Percentiles rank a stretch among this genome's conserved stretches.
Conservation (phyloP, 2,329 filamentous ascomycete species). For the Myrmaecium sp. region DNA sequence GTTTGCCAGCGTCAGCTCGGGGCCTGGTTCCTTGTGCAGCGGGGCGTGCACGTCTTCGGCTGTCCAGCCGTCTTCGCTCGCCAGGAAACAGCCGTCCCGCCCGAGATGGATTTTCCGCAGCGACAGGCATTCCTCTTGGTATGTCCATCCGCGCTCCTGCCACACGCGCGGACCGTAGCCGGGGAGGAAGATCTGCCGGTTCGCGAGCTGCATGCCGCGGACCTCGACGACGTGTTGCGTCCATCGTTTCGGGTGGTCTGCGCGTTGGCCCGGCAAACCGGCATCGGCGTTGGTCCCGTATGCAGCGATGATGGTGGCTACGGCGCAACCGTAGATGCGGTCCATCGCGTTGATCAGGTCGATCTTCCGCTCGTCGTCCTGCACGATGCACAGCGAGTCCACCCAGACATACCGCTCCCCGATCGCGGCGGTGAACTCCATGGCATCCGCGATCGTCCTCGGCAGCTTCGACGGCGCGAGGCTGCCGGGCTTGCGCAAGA, state of each 20-base stretch:
- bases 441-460: conserved; percentile 6
- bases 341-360: conserved; percentile 6
- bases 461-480: conserved; percentile 5
- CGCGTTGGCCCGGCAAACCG: conserved; percentile 2
- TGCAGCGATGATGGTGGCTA: conserved; percentile 7
- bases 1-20: too few relatives aligned
- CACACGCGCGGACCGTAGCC: conserved; percentile 4
- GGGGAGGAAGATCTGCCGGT: too few relatives aligned
- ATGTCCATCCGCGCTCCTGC: conserved; percentile 6
- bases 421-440: conserved; percentile 4
- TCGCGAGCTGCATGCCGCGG: conserved; percentile 2
- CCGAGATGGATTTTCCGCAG: too few relatives aligned
- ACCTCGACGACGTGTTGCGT: conserved; percentile 3
- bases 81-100: too few relatives aligned
- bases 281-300: conserved; percentile 4
- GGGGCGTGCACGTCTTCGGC: too few relatives aligned
- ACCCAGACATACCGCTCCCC: conserved; percentile 7
- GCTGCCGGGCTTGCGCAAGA: too few relatives aligned
- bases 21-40: too few relatives aligned
- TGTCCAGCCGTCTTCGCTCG: too few relatives aligned
- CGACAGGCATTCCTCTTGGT: conserved; percentile 6
- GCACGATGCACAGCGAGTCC: conserved; percentile 8
- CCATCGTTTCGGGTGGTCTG: not conserved
- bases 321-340: conserved; percentile 6
- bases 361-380: conserved; percentile 5